A percentile compares a stretch with the other conserved stretches of the same genome.
Conservation (phyloP, 768 basidiomycete genomes). For the Punctularia strigosozonata region DNA sequence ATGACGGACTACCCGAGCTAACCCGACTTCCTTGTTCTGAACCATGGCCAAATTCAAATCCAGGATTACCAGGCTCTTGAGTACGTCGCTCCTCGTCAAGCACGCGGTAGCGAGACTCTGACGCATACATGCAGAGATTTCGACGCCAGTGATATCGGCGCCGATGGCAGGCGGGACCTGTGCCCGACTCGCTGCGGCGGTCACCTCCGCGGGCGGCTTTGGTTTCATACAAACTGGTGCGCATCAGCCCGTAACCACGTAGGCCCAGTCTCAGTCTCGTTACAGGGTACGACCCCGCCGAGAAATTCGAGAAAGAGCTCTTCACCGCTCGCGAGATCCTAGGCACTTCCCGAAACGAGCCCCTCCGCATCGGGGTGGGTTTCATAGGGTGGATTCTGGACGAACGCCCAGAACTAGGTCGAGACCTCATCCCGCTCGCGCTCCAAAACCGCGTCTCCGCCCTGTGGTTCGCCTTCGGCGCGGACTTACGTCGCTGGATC, state of each 20-base stretch:
- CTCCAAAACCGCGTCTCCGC: constrained; percentile 6
- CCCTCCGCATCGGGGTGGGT: constrained; percentile 14
- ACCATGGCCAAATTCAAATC: too few relatives aligned
- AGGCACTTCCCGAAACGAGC: neutral
- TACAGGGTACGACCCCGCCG: neutral
- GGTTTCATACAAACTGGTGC: constrained; percentile 11
- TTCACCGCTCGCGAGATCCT: neutral
- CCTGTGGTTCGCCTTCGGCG: constrained; percentile 18
- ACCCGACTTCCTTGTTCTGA: too few relatives aligned
- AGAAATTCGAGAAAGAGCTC: neutral
- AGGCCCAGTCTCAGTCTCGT: neutral
- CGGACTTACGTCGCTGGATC: constrained; percentile 13
- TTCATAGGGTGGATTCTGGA: constrained; percentile 14
- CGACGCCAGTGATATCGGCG: constrained; percentile 11
- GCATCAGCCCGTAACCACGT: neutral
- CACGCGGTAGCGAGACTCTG: too few relatives aligned
- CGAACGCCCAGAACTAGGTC: neutral
- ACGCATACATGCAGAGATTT: neutral
- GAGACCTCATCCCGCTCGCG: neutral
- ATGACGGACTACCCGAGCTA: too few relatives aligned
- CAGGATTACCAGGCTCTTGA: too few relatives aligned
- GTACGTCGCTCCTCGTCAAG: too few relatives aligned
- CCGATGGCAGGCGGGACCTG: constrained; percentile 14
- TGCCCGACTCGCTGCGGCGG: constrained; percentile 11
- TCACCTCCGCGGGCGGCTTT: constrained; percentile 14